Conservation (phyloP, 2,329 filamentous ascomycete species). For the Septoria linicola region DNA sequence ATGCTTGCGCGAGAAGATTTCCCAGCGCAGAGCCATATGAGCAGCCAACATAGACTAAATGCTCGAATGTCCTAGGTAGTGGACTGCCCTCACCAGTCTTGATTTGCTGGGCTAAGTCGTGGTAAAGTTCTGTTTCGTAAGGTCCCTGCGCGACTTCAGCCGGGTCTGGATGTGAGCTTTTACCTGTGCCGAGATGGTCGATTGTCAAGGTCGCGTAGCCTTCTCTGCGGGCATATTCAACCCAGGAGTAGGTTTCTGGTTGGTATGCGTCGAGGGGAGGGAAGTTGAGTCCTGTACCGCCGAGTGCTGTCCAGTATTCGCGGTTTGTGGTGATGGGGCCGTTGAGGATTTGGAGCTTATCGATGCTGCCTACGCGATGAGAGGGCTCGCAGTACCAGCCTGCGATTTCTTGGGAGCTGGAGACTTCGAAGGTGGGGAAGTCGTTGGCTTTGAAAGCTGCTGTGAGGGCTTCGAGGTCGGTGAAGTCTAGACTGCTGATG, state of each 20-base stretch:
- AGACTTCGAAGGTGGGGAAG: conserved; percentile 7
- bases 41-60: conserved; percentile 15
- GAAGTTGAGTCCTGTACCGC: conserved; percentile 9
- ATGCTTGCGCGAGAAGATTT: conserved; percentile 4
- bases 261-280: conserved; percentile 13
- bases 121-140: conserved; percentile 21
- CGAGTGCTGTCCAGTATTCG: conserved; percentile 17
- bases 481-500: conserved; percentile 12
- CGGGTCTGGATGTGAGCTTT: conserved; percentile 19
- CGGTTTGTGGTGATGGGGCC: conserved; percentile 17
- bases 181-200: conserved; percentile 19
- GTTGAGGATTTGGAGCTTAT: conserved; percentile 17
- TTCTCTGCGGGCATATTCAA: conserved; percentile 13
- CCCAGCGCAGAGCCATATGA: conserved; percentile 20
- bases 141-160: conserved; percentile 12
- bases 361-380: neutral
- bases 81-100: conserved; percentile 1
- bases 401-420: conserved; percentile 14
- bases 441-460: conserved; percentile 5
- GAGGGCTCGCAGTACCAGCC: conserved; percentile 19
- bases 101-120: conserved; percentile 15
- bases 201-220: conserved; percentile 18
- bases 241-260: conserved; percentile 18
- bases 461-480: conserved; percentile 10
- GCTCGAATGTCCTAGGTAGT: conserved; percentile 8